Evolutionary conservation across 805 yeast species (phyloP), one percentile per base, ranked within the genome.

Genomic region (Candida suzukii): DNA sequence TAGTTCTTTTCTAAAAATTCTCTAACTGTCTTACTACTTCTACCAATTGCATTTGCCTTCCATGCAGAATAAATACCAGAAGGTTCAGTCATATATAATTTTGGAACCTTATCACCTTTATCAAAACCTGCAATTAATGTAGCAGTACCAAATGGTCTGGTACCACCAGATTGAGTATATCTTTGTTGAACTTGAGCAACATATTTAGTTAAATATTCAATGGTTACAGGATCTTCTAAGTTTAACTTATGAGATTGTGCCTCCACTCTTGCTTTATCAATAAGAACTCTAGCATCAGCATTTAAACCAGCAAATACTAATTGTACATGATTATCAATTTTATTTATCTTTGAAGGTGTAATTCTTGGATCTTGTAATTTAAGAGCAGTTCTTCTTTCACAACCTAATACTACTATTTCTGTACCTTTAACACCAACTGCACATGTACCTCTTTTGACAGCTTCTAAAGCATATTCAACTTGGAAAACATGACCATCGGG

Each of bases 401-500:
- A 91, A 19, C 97, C 99, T 37, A 93, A 73, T 11, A 93, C 96
- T 11, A 93, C 98, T 44, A 82, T 78, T 46, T 80, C 82, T 47
- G 75, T 73, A 41, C 98, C 98, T 61, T 90, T 91, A 45, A 93
- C 91, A 32, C 97, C 99, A 37, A 93, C 96, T 2, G 98, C 96
- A 61, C 96, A 88, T 3, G 99, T 93, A 45, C 99, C 99, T 66
- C 98, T 78, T 60, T 91, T 93, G 35, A 93, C 99, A 0, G 99
- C 99, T 62, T 93, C 99, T 31, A 84, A 74, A 21, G 99, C 99
- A 57, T 93, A 93, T 64, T 93, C 98, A 33, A 93, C 99, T 74
- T 93, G 99, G 73, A 91, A 91, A 60, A 91, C 96, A 63, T 91
- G 97, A 46, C 99, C 99, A 68, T 91, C 99, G 51, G 99, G 99